phyloP scores from a whole-genome alignment of 768 basidiomycete genomes.

The Rhodosporidiobolus sp. region DNA sequence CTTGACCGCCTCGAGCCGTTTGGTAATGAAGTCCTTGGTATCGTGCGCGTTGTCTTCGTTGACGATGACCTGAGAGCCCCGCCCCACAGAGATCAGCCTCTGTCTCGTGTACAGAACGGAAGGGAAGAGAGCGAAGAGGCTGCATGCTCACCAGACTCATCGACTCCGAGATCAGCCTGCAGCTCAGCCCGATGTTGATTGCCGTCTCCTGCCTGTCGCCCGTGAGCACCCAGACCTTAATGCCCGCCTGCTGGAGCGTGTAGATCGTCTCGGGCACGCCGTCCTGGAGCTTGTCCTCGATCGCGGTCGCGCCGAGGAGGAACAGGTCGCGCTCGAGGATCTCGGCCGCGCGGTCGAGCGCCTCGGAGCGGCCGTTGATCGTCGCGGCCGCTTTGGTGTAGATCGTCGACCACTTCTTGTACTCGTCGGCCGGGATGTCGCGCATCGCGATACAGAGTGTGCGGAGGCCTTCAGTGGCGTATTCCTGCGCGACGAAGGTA shows the following conservation, averaged over 20 bases:
- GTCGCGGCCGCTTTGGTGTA: conserved; percentile 92
- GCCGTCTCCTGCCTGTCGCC: conserved; percentile 98
- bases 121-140: background rate
- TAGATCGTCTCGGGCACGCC: conserved; percentile 98
- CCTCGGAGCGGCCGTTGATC: conserved; percentile 90
- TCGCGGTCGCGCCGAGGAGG: conserved; percentile 91
- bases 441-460: conserved; percentile 95
- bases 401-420: conserved; percentile 78
- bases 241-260: conserved; percentile 94
- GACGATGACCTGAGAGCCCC: conserved; percentile 70
- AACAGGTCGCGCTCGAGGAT: conserved; percentile 92
- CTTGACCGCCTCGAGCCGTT: conserved; percentile 85
- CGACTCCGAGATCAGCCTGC: conserved; percentile 91
- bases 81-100: too few relatives aligned
- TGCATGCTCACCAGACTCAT: conserved; percentile 79
- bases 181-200: conserved; percentile 98
- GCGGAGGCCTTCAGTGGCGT: conserved; percentile 92
- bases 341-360: conserved; percentile 89
- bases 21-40: conserved; percentile 80
- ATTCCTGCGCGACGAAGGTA: conserved; percentile 57
- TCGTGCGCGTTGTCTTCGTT: conserved; percentile 81
- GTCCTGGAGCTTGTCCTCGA: conserved; percentile 97
- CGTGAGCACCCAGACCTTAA: conserved; percentile 98
- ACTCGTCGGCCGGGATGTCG: conserved; percentile 86
- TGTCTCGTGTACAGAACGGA: too few relatives aligned